phyloP scores from a whole-genome alignment of 139 green algal species.

The Eudorina sp. region DNA sequence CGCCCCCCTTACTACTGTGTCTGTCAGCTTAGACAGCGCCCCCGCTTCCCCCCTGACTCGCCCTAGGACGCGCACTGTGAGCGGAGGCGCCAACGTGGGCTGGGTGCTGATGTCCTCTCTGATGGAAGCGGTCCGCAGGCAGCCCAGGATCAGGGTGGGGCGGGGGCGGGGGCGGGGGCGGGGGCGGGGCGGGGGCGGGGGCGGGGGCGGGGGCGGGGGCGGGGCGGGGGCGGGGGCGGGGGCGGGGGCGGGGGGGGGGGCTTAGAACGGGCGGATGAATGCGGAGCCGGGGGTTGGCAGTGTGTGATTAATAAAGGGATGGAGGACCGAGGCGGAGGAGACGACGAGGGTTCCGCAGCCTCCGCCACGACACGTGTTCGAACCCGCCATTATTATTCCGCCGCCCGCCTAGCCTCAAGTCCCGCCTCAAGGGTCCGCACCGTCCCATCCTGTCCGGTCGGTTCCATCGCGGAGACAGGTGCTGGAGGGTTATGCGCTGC shows the following conservation, averaged over 20 bases:
- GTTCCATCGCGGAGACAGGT: conserved; percentile 7
- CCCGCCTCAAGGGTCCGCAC: too few relatives aligned
- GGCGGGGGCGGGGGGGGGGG: too few relatives aligned
- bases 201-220: neutral
- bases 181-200: neutral
- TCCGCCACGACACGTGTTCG: too few relatives aligned
- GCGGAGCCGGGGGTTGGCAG: too few relatives aligned
- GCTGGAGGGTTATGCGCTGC: conserved; percentile 38
- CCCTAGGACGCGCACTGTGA: conserved; percentile 32
- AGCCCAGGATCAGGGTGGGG: conserved; percentile 24
- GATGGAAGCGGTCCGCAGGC: conserved; percentile 27
- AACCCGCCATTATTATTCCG: too few relatives aligned
- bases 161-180: neutral
- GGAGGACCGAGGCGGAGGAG: too few relatives aligned
- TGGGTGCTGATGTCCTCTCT: conserved; percentile 69
- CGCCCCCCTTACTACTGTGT: too few relatives aligned
- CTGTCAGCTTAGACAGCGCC: neutral
- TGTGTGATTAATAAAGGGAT: too few relatives aligned
- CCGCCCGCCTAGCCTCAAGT: too few relatives aligned
- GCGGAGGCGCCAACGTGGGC: conserved; percentile 71
- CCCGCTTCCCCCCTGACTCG: neutral
- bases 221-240: neutral
- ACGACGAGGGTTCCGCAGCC: too few relatives aligned
- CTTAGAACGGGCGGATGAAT: too few relatives aligned
- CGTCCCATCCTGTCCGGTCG: too few relatives aligned